Evolutionary conservation across 352 stramenopile genomes (phyloP).

Genomic region (Pythium plurisporium): DNA sequence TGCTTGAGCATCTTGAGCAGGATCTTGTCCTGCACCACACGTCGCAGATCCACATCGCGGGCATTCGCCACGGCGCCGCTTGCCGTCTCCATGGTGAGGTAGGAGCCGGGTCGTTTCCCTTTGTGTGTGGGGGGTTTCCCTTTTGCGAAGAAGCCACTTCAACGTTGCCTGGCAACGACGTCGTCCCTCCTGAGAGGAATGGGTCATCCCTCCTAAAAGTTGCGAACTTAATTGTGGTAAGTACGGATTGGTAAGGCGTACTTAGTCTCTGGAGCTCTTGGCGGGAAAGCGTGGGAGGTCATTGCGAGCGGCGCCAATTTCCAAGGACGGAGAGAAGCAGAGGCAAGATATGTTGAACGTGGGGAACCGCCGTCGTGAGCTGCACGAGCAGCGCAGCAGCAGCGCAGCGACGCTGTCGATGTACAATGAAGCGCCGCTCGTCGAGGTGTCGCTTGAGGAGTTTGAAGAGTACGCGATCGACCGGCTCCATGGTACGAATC

Average conservation of each 20-base stretch:
- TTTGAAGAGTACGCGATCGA: slow-evolving; percentile 98
- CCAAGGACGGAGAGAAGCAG: neutral
- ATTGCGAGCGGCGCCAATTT: slow-evolving; percentile 13
- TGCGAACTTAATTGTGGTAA: slow-evolving; percentile 14
- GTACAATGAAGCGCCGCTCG: slow-evolving; percentile 91
- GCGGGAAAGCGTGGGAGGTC: too few relatives aligned
- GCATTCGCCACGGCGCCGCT: slow-evolving; percentile 33
- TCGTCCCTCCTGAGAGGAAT: slow-evolving; percentile 1
- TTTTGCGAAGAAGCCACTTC: slow-evolving; percentile 14
- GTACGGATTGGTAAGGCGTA: slow-evolving; percentile 1
- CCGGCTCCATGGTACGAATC: slow-evolving; percentile 77
- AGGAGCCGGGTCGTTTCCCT: neutral
- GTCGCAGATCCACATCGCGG: slow-evolving; percentile 65
- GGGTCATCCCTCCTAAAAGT: slow-evolving; percentile 3
- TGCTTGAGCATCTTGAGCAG: slow-evolving; percentile 82
- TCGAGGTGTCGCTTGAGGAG: slow-evolving; percentile 96
- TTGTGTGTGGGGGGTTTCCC: neutral
- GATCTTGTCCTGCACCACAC: slow-evolving; percentile 78
- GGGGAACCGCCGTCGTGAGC: slow-evolving; percentile 58
- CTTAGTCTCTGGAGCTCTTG: slow-evolving; percentile 24
- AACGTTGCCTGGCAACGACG: slow-evolving; percentile 10
- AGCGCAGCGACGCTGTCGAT: slow-evolving; percentile 83
- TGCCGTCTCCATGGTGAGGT: slow-evolving; percentile 18
- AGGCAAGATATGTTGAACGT: slow-evolving; percentile 71
- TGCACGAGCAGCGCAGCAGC: slow-evolving; percentile 36